phyloP scores from a whole-genome alignment of 2,329 filamentous ascomycete species.

The Neonectria faginata region DNA sequence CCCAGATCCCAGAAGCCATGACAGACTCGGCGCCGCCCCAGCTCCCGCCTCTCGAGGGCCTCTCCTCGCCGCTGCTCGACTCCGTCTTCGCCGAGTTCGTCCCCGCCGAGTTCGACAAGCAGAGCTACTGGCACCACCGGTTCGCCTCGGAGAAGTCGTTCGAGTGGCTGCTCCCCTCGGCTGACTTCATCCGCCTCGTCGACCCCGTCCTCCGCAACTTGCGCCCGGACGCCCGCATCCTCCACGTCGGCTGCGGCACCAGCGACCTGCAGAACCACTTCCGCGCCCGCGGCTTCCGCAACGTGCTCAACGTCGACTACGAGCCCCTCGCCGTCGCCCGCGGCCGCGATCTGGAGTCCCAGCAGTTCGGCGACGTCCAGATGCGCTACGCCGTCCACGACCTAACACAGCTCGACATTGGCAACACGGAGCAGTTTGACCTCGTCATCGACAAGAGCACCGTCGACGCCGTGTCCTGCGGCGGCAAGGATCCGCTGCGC shows the following conservation, averaged over 20 bases:
- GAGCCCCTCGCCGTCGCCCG: conserved; percentile 60
- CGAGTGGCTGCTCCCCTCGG: conserved; percentile 61
- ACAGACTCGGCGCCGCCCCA: conserved; percentile 24
- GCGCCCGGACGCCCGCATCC: conserved; percentile 48
- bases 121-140: conserved; percentile 62
- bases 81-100: conserved; percentile 36
- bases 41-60: conserved; percentile 36
- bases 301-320: conserved; percentile 63
- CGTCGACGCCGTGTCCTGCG: conserved; percentile 61
- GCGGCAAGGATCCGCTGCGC: conserved; percentile 52
- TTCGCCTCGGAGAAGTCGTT: conserved; percentile 59
- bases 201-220: conserved; percentile 52
- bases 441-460: conserved; percentile 64
- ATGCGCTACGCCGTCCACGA: conserved; percentile 60
- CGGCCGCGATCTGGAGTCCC: conserved; percentile 55
- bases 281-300: conserved; percentile 54
- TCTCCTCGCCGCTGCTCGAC: conserved; percentile 32
- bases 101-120: conserved; percentile 59
- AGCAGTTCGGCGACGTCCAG: conserved; percentile 57
- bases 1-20: conserved; percentile 13
- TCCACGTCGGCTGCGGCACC: conserved; percentile 63
- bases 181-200: conserved; percentile 55
- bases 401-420: conserved; percentile 53
- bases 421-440: conserved; percentile 48
- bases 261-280: conserved; percentile 63